A percentile compares a stretch with the other conserved stretches of the same genome.
These are phyloP conservation scores for Solanum habrochaites DNA, from an alignment of 257 asterid species.

Conservation along the genomic window DNA sequence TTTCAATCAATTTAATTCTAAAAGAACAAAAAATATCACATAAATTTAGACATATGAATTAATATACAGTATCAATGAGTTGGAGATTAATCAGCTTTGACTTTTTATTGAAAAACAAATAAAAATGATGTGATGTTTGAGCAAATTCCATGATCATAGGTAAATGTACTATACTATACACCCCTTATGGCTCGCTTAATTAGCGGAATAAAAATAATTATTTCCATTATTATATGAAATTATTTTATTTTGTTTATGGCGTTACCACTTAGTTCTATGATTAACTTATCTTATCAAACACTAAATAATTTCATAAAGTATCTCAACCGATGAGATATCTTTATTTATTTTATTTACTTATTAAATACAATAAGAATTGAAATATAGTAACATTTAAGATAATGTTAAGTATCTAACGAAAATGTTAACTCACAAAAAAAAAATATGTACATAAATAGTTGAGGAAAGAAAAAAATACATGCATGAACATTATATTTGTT, in stretches of 20 bases:
- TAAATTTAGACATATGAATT: no score
- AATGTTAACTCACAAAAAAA: not conserved
- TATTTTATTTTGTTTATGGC: not conserved
- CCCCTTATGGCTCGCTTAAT: not conserved
- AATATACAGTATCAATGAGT: not conserved
- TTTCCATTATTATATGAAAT: no score
- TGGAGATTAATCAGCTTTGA: not conserved
- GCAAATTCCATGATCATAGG: not conserved
- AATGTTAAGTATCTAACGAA: not conserved
- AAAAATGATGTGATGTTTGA: not conserved
- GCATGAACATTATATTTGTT: not conserved
- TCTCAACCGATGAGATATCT: not conserved
- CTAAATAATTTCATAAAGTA: no score
- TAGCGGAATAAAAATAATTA: not conserved
- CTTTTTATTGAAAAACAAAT: not conserved
- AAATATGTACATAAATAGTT: not conserved
- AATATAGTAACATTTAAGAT: no score
- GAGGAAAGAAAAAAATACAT: not conserved
- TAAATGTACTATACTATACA: not conserved
- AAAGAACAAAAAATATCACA: not conserved
- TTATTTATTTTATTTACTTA: no score
- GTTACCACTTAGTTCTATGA: not conserved
- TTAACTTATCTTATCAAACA: not conserved
- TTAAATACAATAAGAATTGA: no score
- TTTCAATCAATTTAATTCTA: accelerated